phyloP scores from a whole-genome alignment of 2,329 filamentous ascomycete species.

The Colletotrichum nymphaeae region DNA sequence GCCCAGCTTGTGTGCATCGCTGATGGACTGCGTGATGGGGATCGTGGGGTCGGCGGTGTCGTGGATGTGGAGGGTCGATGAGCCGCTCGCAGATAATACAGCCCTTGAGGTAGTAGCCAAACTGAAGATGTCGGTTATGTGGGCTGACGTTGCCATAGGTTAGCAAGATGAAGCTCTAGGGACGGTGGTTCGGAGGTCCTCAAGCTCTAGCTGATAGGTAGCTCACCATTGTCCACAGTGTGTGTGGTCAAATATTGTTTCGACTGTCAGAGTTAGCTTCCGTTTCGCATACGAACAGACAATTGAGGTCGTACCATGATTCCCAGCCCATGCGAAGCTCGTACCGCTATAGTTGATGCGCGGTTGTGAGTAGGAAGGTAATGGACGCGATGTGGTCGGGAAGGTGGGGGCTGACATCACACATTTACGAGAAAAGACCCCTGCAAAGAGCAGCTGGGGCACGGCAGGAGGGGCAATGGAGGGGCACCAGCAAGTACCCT shows the following conservation, averaged over 20 bases:
- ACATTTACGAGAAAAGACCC: slow-evolving; percentile 25
- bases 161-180: neutral
- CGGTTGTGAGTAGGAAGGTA: slow-evolving; percentile 36
- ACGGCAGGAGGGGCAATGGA: slow-evolving; percentile 28
- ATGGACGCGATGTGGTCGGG: slow-evolving; percentile 15
- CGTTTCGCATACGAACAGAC: no score
- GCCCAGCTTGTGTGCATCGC: slow-evolving; percentile 85
- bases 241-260: slow-evolving; percentile 98
- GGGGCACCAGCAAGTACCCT: slow-evolving; percentile 12
- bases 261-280: slow-evolving; percentile 69
- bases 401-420: slow-evolving; percentile 37
- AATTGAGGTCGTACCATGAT: slow-evolving; percentile 49
- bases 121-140: slow-evolving; percentile 86
- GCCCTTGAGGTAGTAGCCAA: slow-evolving; percentile 79
- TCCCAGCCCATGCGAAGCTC: slow-evolving; percentile 48
- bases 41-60: slow-evolving; percentile 78
- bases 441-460: slow-evolving; percentile 4
- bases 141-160: slow-evolving; percentile 63
- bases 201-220: slow-evolving; percentile 8
- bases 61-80: slow-evolving; percentile 84
- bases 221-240: slow-evolving; percentile 85
- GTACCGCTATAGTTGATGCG: slow-evolving; percentile 36
- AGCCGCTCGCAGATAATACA: slow-evolving; percentile 86
- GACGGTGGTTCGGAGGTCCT: neutral
- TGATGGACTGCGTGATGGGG: slow-evolving; percentile 82